Percentiles rank a stretch among this genome's conserved stretches.
phyloP scores from a whole-genome alignment of 2,329 filamentous ascomycete species.

The Thermothelomyces thermophilus region DNA sequence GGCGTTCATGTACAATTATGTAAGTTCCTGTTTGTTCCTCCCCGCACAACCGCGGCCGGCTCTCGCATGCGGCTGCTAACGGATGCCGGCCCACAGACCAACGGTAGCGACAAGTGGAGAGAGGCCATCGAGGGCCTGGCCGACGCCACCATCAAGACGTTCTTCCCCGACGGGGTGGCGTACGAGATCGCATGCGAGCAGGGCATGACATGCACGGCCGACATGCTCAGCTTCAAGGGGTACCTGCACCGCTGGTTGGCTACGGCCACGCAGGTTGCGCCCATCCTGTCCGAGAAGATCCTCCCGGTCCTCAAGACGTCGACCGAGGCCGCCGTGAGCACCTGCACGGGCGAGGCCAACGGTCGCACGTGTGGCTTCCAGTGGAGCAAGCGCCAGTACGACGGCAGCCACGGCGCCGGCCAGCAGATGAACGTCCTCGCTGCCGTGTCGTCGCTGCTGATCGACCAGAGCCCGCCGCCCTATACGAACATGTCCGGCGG shows the following conservation, averaged over 20 bases:
- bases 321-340: slow-evolving; percentile 51
- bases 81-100: no score
- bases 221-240: slow-evolving; percentile 68
- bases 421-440: slow-evolving; percentile 53
- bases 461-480: slow-evolving; percentile 35
- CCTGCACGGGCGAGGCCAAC: slow-evolving; percentile 53
- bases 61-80: no score
- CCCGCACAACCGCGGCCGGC: no score
- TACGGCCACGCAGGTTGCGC: slow-evolving; percentile 52
- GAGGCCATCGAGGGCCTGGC: slow-evolving; percentile 48
- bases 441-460: slow-evolving; percentile 45
- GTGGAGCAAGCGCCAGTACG: slow-evolving; percentile 49
- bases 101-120: slow-evolving; percentile 49
- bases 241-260: slow-evolving; percentile 60
- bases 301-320: slow-evolving; percentile 51
- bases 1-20: slow-evolving; percentile 62
- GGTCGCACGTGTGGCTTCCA: slow-evolving; percentile 58
- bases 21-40: no score
- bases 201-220: slow-evolving; percentile 54
- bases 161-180: slow-evolving; percentile 55
- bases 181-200: slow-evolving; percentile 61
- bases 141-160: slow-evolving; percentile 39
- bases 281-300: slow-evolving; percentile 48
- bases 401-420: slow-evolving; percentile 51
- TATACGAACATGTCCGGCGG: slow-evolving; percentile 46